Evolutionary conservation across 768 basidiomycete species (phyloP), one percentile per base, ranked within the genome.

Genomic region (Leccinum pellstonianum): DNA sequence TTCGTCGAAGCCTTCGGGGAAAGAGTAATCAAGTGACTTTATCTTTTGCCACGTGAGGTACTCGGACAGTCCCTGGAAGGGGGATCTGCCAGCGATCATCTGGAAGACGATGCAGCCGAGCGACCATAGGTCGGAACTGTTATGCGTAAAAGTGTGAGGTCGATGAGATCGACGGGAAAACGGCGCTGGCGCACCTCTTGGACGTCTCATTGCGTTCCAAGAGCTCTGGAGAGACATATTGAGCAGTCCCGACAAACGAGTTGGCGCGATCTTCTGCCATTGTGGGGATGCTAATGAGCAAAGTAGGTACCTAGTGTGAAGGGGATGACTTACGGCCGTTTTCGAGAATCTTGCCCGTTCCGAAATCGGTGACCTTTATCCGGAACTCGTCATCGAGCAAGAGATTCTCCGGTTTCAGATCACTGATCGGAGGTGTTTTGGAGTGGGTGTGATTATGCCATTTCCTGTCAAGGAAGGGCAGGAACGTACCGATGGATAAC

Each of bases 21-120:
- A 92, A 27, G 83, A 79, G 76, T 94, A 98, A 49, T 96, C 90
- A 50, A 91, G 79, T 47, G 85, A 81, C 75, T 95, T 90, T 75
- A 98, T 92, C 77, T 93, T 94, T 70, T 97, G 89, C 84, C 94
- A 95, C 31, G 91, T 97, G 60, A 97, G 84, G 70, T 95, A 98
- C 61, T 98, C 93, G 1, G 95, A 94, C 5, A 87, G 79, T 4
- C 90, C 95, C 63, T 91, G 85, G 78, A 99, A 99, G 2, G 95
- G 91, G 64, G 95, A 95, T 46, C 84, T 85, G 41, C 95, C 96
- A 11, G 90, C 84, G 54, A 98, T 86, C 81, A 98, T 88, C 73
- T 98, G 95, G 75, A 86, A 98, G n/a, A 98, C 74, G 48, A 98
- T 88, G 74, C 96, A 98, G 2, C 95, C 97, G 23, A 97, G 80